Percentiles rank a stretch among this genome's conserved stretches.
Evolutionary conservation across 768 basidiomycete genomes (phyloP).

Genomic region (Mycena galericulata): DNA sequence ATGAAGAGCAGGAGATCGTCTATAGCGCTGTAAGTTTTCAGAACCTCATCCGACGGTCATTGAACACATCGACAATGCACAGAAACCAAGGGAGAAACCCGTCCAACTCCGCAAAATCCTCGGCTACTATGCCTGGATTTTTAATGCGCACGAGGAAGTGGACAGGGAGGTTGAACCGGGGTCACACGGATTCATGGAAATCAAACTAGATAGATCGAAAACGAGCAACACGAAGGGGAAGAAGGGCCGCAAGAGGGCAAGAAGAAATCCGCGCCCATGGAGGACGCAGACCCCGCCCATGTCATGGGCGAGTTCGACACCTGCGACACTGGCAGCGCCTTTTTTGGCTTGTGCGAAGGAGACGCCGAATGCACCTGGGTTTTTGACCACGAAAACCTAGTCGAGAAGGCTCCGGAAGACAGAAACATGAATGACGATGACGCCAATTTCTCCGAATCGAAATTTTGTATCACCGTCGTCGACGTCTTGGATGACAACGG

Average conservation of each 20-base stretch:
- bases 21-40: slow-evolving; percentile 10
- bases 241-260: not conserved
- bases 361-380: not conserved
- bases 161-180: slow-evolving; percentile 14
- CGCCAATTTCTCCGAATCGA: not conserved
- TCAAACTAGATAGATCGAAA: slow-evolving; percentile 9
- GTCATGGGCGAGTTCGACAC: slow-evolving; percentile 13
- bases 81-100: slow-evolving; percentile 16
- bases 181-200: not conserved
- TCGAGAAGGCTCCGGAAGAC: slow-evolving; percentile 4
- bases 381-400: not conserved
- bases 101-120: slow-evolving; percentile 11
- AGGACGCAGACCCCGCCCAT: not conserved
- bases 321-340: slow-evolving; percentile 8
- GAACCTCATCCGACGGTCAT: not conserved
- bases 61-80: not conserved
- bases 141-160: slow-evolving; percentile 13
- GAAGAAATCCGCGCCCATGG: not conserved
- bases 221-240: not conserved
- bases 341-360: not conserved
- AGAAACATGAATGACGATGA: not conserved
- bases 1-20: not conserved
- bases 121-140: slow-evolving; percentile 21
- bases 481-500: slow-evolving; percentile 23
- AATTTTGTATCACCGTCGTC: slow-evolving; percentile 2